Conservation (phyloP, 345 rosid genomes). For the Hypericum perforatum region DNA sequence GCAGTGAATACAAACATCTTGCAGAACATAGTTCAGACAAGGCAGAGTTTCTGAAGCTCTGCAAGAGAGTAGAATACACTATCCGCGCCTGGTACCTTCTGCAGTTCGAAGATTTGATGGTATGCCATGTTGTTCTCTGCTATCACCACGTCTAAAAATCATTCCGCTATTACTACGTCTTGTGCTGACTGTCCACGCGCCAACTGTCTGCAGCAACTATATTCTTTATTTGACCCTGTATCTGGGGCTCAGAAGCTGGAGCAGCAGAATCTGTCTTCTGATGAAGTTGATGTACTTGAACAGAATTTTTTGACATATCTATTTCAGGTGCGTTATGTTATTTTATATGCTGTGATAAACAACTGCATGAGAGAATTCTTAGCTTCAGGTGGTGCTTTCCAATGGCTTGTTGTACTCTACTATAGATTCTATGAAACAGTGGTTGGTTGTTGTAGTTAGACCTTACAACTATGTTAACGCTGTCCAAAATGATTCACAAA, state of each 20-base stretch:
- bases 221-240: conserved; percentile 86
- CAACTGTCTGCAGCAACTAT: conserved; percentile 60
- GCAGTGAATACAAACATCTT: no score
- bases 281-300: conserved; percentile 68
- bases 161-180: conserved; percentile 1
- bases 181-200: conserved; percentile 2
- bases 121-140: conserved; percentile 8
- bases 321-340: conserved; percentile 48
- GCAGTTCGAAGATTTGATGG: conserved; percentile 96
- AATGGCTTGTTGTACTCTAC: no score
- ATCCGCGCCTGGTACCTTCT: conserved; percentile 94
- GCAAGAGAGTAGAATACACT: conserved; percentile 90
- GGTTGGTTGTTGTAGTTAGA: no score
- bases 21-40: conserved; percentile 63
- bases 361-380: no score
- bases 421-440: no score
- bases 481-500: no score
- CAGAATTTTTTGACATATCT: conserved; percentile 77
- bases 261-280: conserved; percentile 58
- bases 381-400: no score
- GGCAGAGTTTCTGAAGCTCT: conserved; percentile 76
- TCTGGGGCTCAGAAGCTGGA: conserved; percentile 62
- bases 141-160: neutral
- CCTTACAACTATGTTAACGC: no score
- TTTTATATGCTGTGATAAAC: neutral